Evolutionary conservation across 441 rosid genomes (phyloP), one percentile per base, ranked within the genome.

Genomic region (Adansonia madagascariensis): DNA sequence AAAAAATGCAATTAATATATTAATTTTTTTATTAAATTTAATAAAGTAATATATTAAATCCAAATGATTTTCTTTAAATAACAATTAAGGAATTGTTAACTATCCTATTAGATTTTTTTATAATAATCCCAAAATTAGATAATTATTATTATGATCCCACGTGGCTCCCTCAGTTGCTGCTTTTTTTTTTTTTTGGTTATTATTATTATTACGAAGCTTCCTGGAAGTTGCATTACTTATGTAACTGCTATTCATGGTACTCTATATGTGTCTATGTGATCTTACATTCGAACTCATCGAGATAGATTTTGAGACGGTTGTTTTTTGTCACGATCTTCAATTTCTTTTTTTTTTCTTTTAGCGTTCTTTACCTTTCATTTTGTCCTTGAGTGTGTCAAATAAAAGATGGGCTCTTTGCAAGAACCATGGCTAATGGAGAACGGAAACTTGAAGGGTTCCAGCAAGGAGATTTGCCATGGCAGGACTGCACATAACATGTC

Each of bases 401-500:
- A 8, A 14, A 22, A 41, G 0, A 77, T 71, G 80, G 70, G 55
- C 41, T 77, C 80, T 3, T 8, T 62, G 60, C 71, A 52, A 9
- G 80, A 77, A 27, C 80, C 80, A 41, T 71, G 71, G 80, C 1
- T 71, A 10, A 1, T 77, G 64, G 80, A 77, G 27, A 77, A 71
- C 8, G 80, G 80, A 6, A 71, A 50, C 61, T 2, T 77, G 71
- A 77, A 77, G 43, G 80, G 71, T 2, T 39, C 55, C 14, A 60
- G 64, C 63, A 77, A 52, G 76, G 80, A 77, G 53, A 70, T 49
- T 8, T 70, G 80, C 63, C 75, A 71, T 39, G 86, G 91, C 46
- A 84, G 91, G 66, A 90, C 93, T 0, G 94, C 90, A 0, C 97
- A 92, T 79, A 94, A 88, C 88, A 85, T 86, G 92, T 95, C 99